phyloP scores from a whole-genome alignment of 805 yeast genomes.

The Saturnispora halmiae region DNA sequence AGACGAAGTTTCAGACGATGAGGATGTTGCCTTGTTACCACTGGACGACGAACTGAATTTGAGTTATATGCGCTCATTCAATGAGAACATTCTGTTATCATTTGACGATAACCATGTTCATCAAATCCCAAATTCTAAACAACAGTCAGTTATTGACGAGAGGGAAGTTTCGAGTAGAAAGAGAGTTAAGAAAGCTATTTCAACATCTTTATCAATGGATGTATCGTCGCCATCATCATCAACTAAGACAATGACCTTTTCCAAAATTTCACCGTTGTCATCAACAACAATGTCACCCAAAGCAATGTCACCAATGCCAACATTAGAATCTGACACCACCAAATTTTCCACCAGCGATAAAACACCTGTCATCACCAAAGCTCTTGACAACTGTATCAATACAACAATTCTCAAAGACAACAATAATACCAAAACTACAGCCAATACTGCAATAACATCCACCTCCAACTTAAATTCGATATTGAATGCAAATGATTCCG shows the following conservation, averaged over 20 bases:
- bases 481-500: neutral
- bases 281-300: neutral
- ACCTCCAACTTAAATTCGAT: too few species aligned
- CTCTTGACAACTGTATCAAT: neutral
- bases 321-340: neutral
- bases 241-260: neutral
- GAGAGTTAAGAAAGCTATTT: neutral
- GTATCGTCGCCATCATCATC: neutral
- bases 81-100: too few species aligned
- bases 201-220: neutral
- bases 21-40: constrained; percentile 9
- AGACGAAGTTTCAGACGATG: constrained; percentile 11
- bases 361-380: neutral
- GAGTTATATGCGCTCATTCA: neutral
- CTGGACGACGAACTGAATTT: constrained; percentile 14
- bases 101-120: too few species aligned
- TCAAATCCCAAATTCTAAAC: neutral
- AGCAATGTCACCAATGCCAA: constrained; percentile 1
- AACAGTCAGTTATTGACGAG: neutral
- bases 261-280: neutral
- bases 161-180: constrained; percentile 2
- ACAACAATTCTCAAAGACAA: too few species aligned
- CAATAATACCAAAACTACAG: too few species aligned
- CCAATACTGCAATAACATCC: too few species aligned
- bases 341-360: neutral